These are phyloP conservation scores for Colletotrichum sp. DNA, from an alignment of 2,329 filamentous ascomycete genomes.

Conservation along the genomic window DNA sequence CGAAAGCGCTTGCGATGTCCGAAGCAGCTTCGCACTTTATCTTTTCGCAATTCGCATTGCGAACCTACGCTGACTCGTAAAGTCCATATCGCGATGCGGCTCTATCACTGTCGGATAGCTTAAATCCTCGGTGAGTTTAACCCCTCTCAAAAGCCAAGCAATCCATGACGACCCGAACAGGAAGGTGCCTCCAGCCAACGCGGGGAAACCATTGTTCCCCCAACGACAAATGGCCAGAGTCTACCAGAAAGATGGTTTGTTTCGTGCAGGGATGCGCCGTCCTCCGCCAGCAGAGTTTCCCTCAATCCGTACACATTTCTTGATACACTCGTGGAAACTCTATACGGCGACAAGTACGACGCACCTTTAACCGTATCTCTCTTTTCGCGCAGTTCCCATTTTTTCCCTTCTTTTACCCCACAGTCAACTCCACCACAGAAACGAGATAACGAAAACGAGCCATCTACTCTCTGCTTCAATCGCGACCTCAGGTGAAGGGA, in stretches of 20 bases:
- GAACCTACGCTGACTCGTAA: not conserved
- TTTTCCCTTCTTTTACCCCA: not conserved
- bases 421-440: not conserved
- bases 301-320: not conserved
- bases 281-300: not conserved
- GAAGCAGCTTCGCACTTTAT: not conserved
- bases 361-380: not conserved
- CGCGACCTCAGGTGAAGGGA: not conserved
- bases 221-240: not conserved
- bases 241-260: not conserved
- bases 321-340: not conserved
- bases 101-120: not conserved
- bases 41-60: not conserved
- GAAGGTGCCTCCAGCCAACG: not conserved
- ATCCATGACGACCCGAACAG: not conserved
- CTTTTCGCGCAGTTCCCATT: not conserved
- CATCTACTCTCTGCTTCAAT: not conserved
- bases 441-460: not conserved
- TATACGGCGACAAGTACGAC: not conserved
- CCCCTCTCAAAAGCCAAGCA: not conserved
- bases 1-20: fast-evolving
- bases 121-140: not conserved
- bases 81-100: not conserved
- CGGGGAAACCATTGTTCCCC: not conserved
- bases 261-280: not conserved